Conservation (phyloP, 2,329 filamentous ascomycete species). For the Aspergillus fischeri region DNA sequence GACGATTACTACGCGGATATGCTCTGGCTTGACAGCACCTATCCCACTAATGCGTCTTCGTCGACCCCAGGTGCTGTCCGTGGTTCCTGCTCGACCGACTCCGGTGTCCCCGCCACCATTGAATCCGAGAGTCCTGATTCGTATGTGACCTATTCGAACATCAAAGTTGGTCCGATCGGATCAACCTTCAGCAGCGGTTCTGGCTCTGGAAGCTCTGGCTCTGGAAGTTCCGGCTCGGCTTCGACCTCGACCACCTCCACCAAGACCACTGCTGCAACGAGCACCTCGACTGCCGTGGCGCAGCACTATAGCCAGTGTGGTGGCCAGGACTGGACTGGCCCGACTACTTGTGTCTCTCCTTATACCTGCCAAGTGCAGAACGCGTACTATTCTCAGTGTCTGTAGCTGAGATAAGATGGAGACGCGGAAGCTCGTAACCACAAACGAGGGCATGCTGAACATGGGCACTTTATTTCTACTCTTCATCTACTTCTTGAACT, state of each 20-base stretch:
- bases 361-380: conserved; percentile 31
- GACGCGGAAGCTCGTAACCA: too few relatives aligned
- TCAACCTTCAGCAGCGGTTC: conserved; percentile 43
- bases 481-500: too few relatives aligned
- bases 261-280: conserved; percentile 4
- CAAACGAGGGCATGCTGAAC: too few relatives aligned
- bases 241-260: conserved; percentile 9
- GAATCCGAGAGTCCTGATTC: conserved; percentile 47
- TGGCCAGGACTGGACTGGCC: conserved; percentile 30
- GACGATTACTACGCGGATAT: conserved; percentile 66
- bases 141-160: conserved; percentile 56
- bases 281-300: conserved; percentile 12
- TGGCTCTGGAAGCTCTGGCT: conserved; percentile 2
- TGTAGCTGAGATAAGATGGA: conserved; percentile 13
- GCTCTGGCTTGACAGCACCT: conserved; percentile 70
- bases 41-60: conserved; percentile 47
- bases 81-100: conserved; percentile 51
- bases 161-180: conserved; percentile 55
- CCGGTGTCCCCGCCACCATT: conserved; percentile 50
- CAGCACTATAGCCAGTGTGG: conserved; percentile 31
- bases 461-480: too few relatives aligned
- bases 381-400: conserved; percentile 38
- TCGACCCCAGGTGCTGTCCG: conserved; percentile 49
- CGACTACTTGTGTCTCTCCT: conserved; percentile 30
- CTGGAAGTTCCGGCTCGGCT: conserved; percentile 1